phyloP scores from a whole-genome alignment of 192 early-diverging fungal genomes.

The Obelidium mucronatum region DNA sequence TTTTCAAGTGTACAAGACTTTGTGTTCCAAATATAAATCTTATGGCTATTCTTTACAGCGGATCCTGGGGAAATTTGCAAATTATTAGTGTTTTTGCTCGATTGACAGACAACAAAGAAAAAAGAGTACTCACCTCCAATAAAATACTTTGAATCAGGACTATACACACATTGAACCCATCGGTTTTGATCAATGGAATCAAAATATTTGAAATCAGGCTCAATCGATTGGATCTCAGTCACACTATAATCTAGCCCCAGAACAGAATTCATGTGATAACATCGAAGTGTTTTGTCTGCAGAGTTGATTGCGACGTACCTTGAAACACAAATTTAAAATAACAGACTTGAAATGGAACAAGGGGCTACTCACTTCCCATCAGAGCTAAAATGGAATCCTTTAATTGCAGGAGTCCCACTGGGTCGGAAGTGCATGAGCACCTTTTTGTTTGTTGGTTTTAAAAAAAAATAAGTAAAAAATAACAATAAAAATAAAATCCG shows the following conservation, averaged over 20 bases:
- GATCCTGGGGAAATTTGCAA: constrained; percentile 55
- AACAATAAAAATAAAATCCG: constrained; percentile 6
- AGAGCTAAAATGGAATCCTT: constrained; percentile 68
- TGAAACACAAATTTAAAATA: neutral
- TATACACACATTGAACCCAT: constrained; percentile 91
- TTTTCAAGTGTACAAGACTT: constrained; percentile 82
- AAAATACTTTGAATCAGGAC: constrained; percentile 88
- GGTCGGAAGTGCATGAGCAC: constrained; percentile 24
- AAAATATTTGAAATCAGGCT: constrained; percentile 74
- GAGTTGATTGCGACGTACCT: constrained; percentile 83
- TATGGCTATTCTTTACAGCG: constrained; percentile 86
- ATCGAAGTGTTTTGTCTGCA: constrained; percentile 28
- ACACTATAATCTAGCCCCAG: neutral
- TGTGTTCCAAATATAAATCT: constrained; percentile 96
- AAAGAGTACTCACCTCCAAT: constrained; percentile 67
- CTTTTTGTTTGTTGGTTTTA: neutral
- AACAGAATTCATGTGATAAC: constrained; percentile 12
- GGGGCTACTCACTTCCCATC: constrained; percentile 64
- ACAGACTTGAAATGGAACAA: neutral
- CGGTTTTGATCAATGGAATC: constrained; percentile 90
- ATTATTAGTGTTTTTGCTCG: constrained; percentile 12
- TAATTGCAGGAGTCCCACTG: constrained; percentile 56
- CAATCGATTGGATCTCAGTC: constrained; percentile 24
- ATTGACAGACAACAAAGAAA: constrained; percentile 36
- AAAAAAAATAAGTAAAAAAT: neutral